Evolutionary conservation across 1,284 basidiomycete species (phyloP), one percentile per base, ranked within the genome.

Genomic region (Puccinia coronata): DNA sequence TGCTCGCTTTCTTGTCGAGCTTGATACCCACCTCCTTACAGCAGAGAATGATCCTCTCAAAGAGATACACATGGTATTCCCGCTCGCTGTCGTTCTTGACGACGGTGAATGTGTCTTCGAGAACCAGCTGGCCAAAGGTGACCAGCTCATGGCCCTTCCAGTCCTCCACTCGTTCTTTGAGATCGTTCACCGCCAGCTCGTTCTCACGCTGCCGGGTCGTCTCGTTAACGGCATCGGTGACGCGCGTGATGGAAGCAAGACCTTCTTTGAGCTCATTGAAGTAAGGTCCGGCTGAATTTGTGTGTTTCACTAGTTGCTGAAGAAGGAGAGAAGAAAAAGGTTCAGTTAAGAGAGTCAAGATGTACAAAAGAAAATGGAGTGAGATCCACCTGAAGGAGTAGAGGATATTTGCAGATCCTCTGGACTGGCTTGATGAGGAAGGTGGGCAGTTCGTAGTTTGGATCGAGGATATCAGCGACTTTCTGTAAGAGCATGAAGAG

Each of bases 81-180:
- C 96, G 90, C 86, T 98, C 95, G 84, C 95, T 93, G 82, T 97
- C 95, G 82, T 92, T 93, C 88, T 99, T 99, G 84, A 93, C 95
- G 77, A 99, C 97, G 83, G 92, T 91, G 87, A 99, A 99, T 82
- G 95, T 90, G 86, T 98, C 96, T 85, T 98, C 95, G 31, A 98
- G 90, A 51, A 96, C 89, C 67, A 99, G 91, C 82, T 92, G 91
- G 82, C 97, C 97, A 84, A 99, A 99, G 84, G 94, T 93, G 84
- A 91, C 91, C 61, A 98, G 90, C 85, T 96, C 93, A 87, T 99
- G 97, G 8, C 96, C 96, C 87, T 99, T 99, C 97, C 97, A 99
- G 87, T 99, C 96, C 83, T 97, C 95, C 73, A 99, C 95, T 49
- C 97, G 92, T 51, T 88, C 88, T 83, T 92, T 90, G n/a, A 99